phyloP scores from a whole-genome alignment of 306 rosid genomes.

The Prinsepia uniflora region DNA sequence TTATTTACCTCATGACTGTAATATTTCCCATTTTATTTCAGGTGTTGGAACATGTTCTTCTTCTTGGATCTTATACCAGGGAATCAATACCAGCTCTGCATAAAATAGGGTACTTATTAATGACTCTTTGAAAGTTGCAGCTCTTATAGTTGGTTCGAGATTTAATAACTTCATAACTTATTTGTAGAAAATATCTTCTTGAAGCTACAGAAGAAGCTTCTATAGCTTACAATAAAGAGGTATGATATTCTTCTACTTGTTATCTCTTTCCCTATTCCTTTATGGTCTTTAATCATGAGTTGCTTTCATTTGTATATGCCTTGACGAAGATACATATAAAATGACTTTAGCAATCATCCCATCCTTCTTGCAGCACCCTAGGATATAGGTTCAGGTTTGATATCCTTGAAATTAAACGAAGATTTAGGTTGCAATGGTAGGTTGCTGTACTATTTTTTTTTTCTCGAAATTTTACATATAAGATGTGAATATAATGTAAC shows the following conservation, averaged over 20 bases:
- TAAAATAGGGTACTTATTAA: constrained; percentile 64
- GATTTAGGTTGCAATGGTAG: no score
- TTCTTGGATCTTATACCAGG: constrained; percentile 84
- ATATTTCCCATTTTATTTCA: constrained; percentile 32
- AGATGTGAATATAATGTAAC: no score
- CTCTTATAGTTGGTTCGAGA: constrained; percentile 18
- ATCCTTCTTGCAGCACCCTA: neutral
- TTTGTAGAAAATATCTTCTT: constrained; percentile 76
- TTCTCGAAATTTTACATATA: no score
- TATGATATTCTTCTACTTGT: constrained; percentile 33
- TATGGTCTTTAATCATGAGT: neutral
- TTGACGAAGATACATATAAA: neutral
- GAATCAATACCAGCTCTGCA: constrained; percentile 95
- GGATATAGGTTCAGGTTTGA: no score
- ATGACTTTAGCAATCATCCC: neutral
- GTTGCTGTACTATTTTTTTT: no score
- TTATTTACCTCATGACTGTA: constrained; percentile 18
- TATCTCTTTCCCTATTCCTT: neutral
- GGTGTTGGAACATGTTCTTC: constrained; percentile 84
- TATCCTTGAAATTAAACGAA: no score
- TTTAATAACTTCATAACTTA: constrained; percentile 4
- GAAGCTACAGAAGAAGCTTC: constrained; percentile 99
- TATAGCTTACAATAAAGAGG: constrained; percentile 89
- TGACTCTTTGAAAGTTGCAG: constrained; percentile 8
- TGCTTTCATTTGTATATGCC: neutral